Conservation (phyloP, 345 rosid genomes). For the Brassica rapa region DNA sequence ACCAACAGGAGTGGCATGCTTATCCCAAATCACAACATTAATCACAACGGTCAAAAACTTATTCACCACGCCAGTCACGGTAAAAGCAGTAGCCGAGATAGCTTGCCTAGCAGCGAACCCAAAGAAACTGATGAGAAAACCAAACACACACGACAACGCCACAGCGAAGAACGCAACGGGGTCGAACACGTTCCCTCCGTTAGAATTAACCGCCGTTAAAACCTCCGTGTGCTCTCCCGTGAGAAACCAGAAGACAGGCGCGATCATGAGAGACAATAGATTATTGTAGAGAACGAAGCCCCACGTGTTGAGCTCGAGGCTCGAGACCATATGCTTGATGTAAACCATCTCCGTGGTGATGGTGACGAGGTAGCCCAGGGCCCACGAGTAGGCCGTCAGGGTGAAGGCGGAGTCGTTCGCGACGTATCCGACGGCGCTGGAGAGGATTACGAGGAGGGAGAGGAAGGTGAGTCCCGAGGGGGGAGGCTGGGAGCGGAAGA, state of each 20-base stretch:
- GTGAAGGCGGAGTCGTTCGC: slow-evolving; percentile 86
- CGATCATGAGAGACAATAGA: slow-evolving; percentile 78
- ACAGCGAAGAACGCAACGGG: slow-evolving; percentile 63
- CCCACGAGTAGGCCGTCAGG: slow-evolving; percentile 92
- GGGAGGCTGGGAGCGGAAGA: not conserved
- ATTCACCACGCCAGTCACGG: slow-evolving; percentile 96
- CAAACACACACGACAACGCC: slow-evolving; percentile 83
- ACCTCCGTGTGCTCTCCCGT: slow-evolving; percentile 78
- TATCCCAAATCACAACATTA: slow-evolving; percentile 94
- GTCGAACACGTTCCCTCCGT: slow-evolving; percentile 59
- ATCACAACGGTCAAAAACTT: slow-evolving; percentile 92
- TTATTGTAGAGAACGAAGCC: slow-evolving; percentile 91
- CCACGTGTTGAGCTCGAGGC: slow-evolving; percentile 93
- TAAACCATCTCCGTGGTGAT: slow-evolving; percentile 97
- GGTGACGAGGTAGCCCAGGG: slow-evolving; percentile 79
- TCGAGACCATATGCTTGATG: slow-evolving; percentile 92
- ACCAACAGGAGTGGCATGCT: slow-evolving; percentile 89
- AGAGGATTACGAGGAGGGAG: slow-evolving; percentile 65
- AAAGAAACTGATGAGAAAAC: slow-evolving; percentile 88
- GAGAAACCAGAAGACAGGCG: slow-evolving; percentile 82
- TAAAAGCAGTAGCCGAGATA: slow-evolving; percentile 90
- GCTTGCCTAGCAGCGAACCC: slow-evolving; percentile 95
- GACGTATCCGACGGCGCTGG: slow-evolving; percentile 90
- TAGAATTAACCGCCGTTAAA: slow-evolving; percentile 55
- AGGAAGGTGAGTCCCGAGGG: slow-evolving; percentile 70